Percentiles rank a stretch among this genome's conserved stretches.
Conservation (phyloP, 768 basidiomycete genomes). For the Sarcodon sp. region DNA sequence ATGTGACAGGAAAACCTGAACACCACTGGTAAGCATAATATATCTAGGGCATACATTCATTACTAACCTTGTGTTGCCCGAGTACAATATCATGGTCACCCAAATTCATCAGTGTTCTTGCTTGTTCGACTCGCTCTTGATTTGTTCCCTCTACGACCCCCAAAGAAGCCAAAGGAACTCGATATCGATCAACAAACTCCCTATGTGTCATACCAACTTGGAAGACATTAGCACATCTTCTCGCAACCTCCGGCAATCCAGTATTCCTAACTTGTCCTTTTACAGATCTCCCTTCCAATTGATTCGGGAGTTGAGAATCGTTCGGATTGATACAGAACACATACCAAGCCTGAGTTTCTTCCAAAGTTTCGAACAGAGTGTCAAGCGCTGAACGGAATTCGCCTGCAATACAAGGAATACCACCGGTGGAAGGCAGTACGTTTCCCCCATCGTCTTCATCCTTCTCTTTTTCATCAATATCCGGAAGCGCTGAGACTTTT, state of each 20-base stretch:
- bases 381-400: conserved; percentile 82
- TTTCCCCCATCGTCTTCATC: conserved; percentile 23
- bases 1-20: conserved; percentile 82
- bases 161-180: conserved; percentile 41
- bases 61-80: conserved; percentile 70
- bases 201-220: conserved; percentile 77
- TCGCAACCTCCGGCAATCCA: conserved; percentile 69
- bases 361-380: conserved; percentile 75
- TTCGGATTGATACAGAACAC: conserved; percentile 92
- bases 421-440: conserved; percentile 17
- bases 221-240: conserved; percentile 50
- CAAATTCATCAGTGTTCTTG: conserved; percentile 40
- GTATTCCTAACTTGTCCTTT: conserved; percentile 84
- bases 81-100: conserved; percentile 65
- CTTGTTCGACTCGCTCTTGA: conserved; percentile 47
- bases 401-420: conserved; percentile 66
- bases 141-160: conserved; percentile 49
- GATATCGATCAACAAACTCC: conserved; percentile 82
- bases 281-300: conserved; percentile 83
- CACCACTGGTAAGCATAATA: background rate
- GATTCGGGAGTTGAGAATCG: conserved; percentile 89
- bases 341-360: conserved; percentile 85
- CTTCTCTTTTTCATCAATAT: conserved; percentile 36
- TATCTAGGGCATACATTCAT: background rate
- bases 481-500: conserved; percentile 38